Evolutionary conservation across 495 filamentous ascomycete genomes (phyloP).

Genomic region (Physcia stellaris): DNA sequence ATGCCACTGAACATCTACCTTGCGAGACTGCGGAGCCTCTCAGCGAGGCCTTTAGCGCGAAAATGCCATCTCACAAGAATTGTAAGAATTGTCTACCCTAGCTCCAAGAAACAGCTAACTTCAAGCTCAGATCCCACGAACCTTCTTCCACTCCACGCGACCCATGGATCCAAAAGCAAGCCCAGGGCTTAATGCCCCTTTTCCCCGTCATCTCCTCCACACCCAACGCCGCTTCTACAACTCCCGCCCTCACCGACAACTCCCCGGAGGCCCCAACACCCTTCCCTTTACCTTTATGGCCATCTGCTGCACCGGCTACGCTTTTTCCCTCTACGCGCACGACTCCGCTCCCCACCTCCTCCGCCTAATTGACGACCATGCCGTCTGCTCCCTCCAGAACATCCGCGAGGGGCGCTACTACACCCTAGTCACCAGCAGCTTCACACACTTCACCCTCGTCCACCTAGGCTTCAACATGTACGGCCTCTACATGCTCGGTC

Average conservation of each 20-base stretch:
- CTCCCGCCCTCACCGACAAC: not conserved
- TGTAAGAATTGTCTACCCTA: too few relatives aligned
- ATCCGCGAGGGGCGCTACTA: slow-evolving; percentile 5
- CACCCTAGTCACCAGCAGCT: slow-evolving; percentile 4
- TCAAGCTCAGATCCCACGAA: not conserved
- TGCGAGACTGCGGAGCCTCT: too few relatives aligned
- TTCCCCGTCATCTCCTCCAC: not conserved
- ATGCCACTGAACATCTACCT: too few relatives aligned
- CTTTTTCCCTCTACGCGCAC: not conserved
- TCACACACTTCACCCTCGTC: slow-evolving; percentile 1
- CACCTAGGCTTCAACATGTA: slow-evolving; percentile 7
- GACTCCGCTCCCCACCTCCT: not conserved
- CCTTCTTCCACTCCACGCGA: not conserved
- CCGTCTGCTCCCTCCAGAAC: slow-evolving; percentile 3
- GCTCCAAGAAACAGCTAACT: not conserved
- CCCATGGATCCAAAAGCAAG: not conserved
- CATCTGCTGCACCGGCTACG: not conserved
- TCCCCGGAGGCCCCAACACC: not conserved
- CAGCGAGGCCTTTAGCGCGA: too few relatives aligned
- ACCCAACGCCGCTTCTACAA: not conserved
- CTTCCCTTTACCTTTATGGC: not conserved
- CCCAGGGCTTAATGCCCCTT: not conserved
- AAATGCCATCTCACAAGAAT: too few relatives aligned
- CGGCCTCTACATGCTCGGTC: slow-evolving; percentile 1
- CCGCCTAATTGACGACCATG: slow-evolving; percentile 1